These are phyloP conservation scores for Verticillium dahliae DNA, from an alignment of 2,329 filamentous ascomycete genomes.

Conservation along the genomic window DNA sequence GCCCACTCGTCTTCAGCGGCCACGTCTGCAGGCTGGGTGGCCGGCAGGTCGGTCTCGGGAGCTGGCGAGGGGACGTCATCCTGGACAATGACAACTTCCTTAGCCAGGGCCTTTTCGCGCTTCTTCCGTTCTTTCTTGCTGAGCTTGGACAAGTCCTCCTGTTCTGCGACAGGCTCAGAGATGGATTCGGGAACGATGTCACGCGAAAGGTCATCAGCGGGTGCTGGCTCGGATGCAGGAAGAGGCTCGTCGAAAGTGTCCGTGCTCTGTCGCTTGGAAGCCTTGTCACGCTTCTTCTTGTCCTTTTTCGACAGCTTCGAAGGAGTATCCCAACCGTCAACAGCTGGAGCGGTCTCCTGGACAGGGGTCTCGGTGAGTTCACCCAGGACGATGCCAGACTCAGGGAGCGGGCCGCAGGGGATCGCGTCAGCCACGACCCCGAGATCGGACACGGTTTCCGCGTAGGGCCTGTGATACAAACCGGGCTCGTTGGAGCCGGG, in stretches of 20 bases:
- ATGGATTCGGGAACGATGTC: conserved; percentile 7
- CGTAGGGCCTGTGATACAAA: conserved; percentile 42
- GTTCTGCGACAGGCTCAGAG: conserved; percentile 18
- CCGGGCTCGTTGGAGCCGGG: conserved; percentile 46
- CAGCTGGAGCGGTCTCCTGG: conserved; percentile 7
- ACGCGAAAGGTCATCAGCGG: conserved; percentile 1
- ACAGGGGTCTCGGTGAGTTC: conserved; percentile 35
- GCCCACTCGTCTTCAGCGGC: conserved; percentile 18
- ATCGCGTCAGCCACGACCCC: conserved; percentile 20
- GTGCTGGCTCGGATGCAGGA: conserved; percentile 1
- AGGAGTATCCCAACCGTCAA: conserved; percentile 17
- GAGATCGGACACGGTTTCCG: conserved; percentile 39
- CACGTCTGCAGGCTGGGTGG: conserved; percentile 13
- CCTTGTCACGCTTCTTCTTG: conserved; percentile 40
- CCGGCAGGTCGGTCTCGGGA: conserved; percentile 3
- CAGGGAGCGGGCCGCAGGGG: conserved; percentile 19
- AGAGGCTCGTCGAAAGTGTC: conserved; percentile 7
- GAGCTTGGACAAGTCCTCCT: conserved; percentile 12
- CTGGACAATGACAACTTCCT: conserved; percentile 19
- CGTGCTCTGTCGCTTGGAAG: conserved; percentile 26
- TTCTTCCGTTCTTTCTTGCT: conserved; percentile 30
- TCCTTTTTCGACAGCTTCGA: conserved; percentile 40
- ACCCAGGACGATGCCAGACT: conserved; percentile 38
- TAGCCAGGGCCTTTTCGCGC: conserved; percentile 30
- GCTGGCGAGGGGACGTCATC: conserved; percentile 12